phyloP scores from a whole-genome alignment of 2,329 filamentous ascomycete species.

The Beauveria rudraprayagi region DNA sequence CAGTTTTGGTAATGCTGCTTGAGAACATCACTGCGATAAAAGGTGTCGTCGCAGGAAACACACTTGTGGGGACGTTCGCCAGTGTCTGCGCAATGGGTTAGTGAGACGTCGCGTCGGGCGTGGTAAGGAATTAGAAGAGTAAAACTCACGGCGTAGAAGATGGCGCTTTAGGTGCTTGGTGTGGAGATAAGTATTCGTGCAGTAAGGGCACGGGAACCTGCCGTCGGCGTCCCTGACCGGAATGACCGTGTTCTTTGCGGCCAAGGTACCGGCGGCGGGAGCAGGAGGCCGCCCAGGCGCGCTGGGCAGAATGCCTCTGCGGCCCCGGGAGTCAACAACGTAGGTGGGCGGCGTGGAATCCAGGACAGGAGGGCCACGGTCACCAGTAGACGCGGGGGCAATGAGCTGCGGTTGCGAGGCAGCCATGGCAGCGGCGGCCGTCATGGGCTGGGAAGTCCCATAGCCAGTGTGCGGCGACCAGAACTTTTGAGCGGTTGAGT shows the following conservation, averaged over 20 bases:
- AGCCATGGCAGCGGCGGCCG: constrained; percentile 56
- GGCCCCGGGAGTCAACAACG: constrained; percentile 89
- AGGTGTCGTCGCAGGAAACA: constrained; percentile 93
- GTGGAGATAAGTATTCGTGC: constrained; percentile 95
- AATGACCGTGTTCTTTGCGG: constrained; percentile 72
- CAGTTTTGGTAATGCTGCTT: constrained; percentile 99
- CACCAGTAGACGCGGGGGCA: constrained; percentile 58
- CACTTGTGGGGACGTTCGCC: constrained; percentile 98
- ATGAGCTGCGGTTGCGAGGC: constrained; percentile 59
- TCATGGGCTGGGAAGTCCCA: constrained; percentile 49
- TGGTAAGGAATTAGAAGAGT: constrained; percentile 16
- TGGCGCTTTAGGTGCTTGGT: constrained; percentile 97
- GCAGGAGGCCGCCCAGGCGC: constrained; percentile 79
- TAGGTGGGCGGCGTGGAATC: constrained; percentile 79
- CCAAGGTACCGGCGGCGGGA: no score
- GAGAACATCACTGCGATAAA: constrained; percentile 93
- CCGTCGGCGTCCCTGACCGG: constrained; percentile 96
- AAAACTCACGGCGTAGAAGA: constrained; percentile 81
- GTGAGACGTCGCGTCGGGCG: background rate
- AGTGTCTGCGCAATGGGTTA: constrained; percentile 56
- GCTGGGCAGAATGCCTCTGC: constrained; percentile 83
- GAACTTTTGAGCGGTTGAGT: constrained; percentile 49
- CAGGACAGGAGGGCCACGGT: constrained; percentile 50
- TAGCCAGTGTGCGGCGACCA: constrained; percentile 47
- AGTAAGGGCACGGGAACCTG: constrained; percentile 96